phyloP scores from a whole-genome alignment of 305 asterid genomes.

The Petunia hybrid region DNA sequence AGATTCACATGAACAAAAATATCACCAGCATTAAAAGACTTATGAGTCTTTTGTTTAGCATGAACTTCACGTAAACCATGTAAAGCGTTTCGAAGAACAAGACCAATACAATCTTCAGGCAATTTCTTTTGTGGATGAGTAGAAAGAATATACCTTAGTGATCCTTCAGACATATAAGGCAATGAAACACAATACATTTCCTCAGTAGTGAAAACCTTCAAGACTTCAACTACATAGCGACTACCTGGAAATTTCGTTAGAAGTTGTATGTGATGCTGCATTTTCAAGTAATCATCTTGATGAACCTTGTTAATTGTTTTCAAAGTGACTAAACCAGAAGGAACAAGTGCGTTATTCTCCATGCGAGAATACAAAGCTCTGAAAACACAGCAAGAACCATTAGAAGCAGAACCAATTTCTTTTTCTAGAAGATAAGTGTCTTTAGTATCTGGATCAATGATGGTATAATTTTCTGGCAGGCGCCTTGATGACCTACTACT shows the following conservation, averaged over 20 bases:
- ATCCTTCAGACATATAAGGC: slow-evolving; percentile 9
- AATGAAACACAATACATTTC: neutral
- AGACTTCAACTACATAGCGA: neutral
- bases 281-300: neutral
- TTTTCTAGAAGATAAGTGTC: neutral
- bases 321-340: neutral
- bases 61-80: neutral
- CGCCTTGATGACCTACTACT: no score
- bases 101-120: neutral
- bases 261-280: no score
- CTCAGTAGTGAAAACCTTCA: neutral
- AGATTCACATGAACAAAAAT: neutral
- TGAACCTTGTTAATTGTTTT: neutral
- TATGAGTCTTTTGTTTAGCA: neutral
- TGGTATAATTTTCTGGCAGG: neutral
- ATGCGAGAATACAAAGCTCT: neutral
- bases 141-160: neutral
- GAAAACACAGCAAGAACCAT: neutral
- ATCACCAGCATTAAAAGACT: neutral
- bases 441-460: neutral
- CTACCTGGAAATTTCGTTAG: neutral
- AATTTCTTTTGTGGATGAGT: neutral
- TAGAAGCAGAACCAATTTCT: neutral
- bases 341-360: neutral
- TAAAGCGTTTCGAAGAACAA: neutral